Percentiles rank a stretch among this genome's conserved stretches.
Evolutionary conservation across 2,329 filamentous ascomycete species (phyloP).

Genomic region (Cercospora zeae-maydis): DNA sequence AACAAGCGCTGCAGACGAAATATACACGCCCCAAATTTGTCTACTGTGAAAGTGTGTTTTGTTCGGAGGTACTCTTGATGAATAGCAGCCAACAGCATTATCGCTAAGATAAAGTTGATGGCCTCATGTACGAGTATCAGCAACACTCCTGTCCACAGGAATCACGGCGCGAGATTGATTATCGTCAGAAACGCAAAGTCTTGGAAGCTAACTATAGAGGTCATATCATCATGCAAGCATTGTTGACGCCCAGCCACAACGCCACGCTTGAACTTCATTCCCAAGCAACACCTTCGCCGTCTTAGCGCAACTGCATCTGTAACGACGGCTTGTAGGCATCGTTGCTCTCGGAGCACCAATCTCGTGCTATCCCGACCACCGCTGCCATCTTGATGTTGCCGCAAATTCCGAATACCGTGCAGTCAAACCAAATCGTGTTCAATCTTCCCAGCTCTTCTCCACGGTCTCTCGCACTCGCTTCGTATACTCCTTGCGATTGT

Average conservation of each 20-base stretch:
- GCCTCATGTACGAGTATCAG: background rate
- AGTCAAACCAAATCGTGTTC: background rate
- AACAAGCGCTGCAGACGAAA: background rate
- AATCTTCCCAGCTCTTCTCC: constrained; percentile 98
- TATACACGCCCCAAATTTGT: background rate
- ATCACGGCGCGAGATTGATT: background rate
- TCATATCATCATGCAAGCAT: constrained; percentile 1
- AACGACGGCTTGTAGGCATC: background rate
- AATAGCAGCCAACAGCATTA: background rate
- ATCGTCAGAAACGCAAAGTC: background rate
- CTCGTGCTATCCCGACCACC: background rate
- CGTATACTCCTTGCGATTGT: constrained; percentile 93
- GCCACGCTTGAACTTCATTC: background rate
- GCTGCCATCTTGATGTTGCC: background rate
- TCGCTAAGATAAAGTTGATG: background rate
- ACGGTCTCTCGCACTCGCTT: constrained; percentile 95
- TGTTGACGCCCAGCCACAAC: background rate
- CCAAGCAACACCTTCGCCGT: background rate
- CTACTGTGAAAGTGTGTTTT: background rate
- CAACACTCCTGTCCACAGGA: background rate
- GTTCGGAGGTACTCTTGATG: background rate
- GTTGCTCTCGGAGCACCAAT: background rate
- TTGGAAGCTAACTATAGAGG: background rate
- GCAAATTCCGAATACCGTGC: background rate
- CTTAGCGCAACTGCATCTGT: background rate